Base-by-base conservation (phyloP, 345 rosid species). In the Brassica rapa region DNA sequence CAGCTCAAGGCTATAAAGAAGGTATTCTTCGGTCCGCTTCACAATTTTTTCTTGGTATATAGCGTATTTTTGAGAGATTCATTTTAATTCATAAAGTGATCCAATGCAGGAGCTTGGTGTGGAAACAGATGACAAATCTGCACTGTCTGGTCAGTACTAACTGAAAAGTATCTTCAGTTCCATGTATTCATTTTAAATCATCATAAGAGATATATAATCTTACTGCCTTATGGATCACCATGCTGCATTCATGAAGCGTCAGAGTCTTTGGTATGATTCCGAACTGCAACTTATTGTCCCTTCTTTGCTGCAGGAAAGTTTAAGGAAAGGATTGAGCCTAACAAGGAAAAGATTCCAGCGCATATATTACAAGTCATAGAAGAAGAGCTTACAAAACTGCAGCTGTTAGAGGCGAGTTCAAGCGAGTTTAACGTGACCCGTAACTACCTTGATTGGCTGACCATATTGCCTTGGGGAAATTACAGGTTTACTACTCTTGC, bases 381-480 rank as follows among this genome's bases (percentile, higher is more conserved):
- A 83, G 99, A 96, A 84, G 99, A 96, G 86, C 93, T 96, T 69
- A 91, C 97, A 61, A 96, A 96, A 78, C 83, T 96, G 86, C 98
- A 93, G 89, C 90, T 96, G 68, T 86, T 96, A 83, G 99, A 96
- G 83, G 97, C 99, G 73, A 96, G 99, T 84, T 96, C 99, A 25
- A 96, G 99, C 86, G 99, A 96, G 87, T 96, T 96, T 86, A 96
- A 93, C 82, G 99, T 96, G 68, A 96, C 99, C 81, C 97, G 99
- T 73, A 96, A 91, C 83, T 96, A 96, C 86, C 87, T 96, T 81
- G 99, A 96, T 87, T 96, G 99, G 99, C 81, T 93, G 86, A 96
- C 99, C 43, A 87, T 85, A 2, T 81, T 96, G 77, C 99, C 99
- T 56, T 96, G 98, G 98, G 98, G 99, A 79, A 90, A 87, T 82